Base-by-base conservation (phyloP, 352 stramenopile genomes). In the Pythium monospermum region DNA sequence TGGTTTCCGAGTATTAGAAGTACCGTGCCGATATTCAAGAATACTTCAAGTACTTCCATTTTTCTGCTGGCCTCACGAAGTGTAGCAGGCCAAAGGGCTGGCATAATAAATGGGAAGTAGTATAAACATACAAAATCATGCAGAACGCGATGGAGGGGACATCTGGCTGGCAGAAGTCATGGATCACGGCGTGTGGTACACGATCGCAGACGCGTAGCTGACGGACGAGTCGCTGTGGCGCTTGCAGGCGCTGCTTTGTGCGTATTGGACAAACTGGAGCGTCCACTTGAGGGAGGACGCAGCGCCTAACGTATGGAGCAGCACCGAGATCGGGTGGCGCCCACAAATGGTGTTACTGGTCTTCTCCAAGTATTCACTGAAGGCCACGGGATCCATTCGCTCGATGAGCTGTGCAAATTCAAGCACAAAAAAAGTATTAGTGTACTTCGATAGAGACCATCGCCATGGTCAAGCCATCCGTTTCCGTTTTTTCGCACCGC, bases 341-440 rank as follows among this genome's bases (percentile, higher is more conserved):
- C 96, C 96, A 58, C 96, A 99, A 59, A 99, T 98, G 6, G 96
- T 99, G 70, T 98, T 99, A 39, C 72, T 79, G 30, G 92, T 97
- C 68, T 96, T 72, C 49, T 93, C 73, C 36, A 99, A 69, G 61
- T 99, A 99, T 49, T 85, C 72, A n/a, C 78, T 75, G 69, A 98
- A 99, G 7, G 90, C 95, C 6, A 73, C 66, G 0, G 85, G 73
- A 45, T 98, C 76, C 56, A 98, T 79, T 28, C 85, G 68, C 65
- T 97, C 78, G 59, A 99, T 98, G 18, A 96, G 69, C 61, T 92
- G 51, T n/a, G n/a, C n/a, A n/a, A n/a, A n/a, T n/a, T n/a, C n/a
- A n/a, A n/a, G n/a, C n/a, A n/a, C n/a, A n/a, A n/a, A n/a, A n/a
- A n/a, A n/a, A n/a, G n/a, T n/a, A n/a, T n/a, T n/a, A n/a, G n/a